Percentiles rank a stretch among this genome's conserved stretches.
phyloP scores from a whole-genome alignment of 2,329 filamentous ascomycete genomes.

The Penicillium sp. region DNA sequence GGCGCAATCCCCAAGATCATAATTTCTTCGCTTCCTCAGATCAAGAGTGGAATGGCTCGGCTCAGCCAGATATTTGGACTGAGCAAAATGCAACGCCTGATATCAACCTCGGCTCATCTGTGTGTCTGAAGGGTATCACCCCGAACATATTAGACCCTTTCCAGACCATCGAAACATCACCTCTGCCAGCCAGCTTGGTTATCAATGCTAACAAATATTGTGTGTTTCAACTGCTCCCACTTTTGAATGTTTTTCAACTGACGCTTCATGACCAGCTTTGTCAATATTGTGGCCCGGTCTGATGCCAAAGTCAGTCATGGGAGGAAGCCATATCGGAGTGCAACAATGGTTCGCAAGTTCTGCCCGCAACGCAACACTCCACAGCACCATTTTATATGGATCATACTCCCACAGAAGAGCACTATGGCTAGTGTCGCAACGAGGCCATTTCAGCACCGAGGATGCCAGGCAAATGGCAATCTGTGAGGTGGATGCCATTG shows the following conservation, averaged over 20 bases:
- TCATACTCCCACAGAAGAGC: conserved; percentile 12
- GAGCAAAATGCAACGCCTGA: background rate
- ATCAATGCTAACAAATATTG: background rate
- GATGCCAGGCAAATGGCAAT: conserved; percentile 6
- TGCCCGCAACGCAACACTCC: conserved; percentile 3
- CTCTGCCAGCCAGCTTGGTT: background rate
- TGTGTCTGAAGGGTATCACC: background rate
- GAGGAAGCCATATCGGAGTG: background rate
- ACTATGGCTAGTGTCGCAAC: conserved; percentile 3
- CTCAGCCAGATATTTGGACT: background rate
- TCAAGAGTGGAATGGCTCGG: background rate
- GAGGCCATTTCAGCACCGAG: conserved; percentile 9
- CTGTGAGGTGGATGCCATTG: conserved; percentile 6
- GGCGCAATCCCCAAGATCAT: background rate
- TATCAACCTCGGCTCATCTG: background rate
- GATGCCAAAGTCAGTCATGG: background rate
- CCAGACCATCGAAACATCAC: background rate
- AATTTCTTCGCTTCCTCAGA: background rate
- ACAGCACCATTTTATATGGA: conserved; percentile 14
- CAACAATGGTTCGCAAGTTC: conserved; percentile 1
- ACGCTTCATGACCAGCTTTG: background rate
- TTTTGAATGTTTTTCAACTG: background rate
- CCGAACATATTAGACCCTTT: background rate
- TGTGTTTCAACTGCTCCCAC: background rate
- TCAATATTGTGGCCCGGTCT: background rate